These are phyloP conservation scores for Eutypella sp. DNA, from an alignment of 2,329 filamentous ascomycete genomes.

Conservation along the genomic window DNA sequence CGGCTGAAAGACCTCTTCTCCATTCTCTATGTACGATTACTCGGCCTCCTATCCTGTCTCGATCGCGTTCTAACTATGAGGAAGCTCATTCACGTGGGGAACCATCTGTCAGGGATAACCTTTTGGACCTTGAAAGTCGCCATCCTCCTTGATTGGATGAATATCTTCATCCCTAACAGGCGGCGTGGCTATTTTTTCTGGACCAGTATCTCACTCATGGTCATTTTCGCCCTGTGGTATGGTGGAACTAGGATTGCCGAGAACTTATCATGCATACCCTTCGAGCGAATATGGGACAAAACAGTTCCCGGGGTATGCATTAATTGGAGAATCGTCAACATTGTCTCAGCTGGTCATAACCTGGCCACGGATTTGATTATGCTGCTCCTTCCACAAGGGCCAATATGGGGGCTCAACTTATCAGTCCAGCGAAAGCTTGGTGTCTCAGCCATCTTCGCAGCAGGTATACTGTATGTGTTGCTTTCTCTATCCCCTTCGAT, in stretches of 20 bases:
- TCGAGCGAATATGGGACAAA: constrained; percentile 22
- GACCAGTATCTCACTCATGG: constrained; percentile 13
- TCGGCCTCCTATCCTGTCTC: not conserved
- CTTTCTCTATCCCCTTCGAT: too few relatives aligned
- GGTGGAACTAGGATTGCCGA: constrained; percentile 18
- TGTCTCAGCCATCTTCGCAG: constrained; percentile 32
- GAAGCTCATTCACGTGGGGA: constrained; percentile 4
- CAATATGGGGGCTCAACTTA: constrained; percentile 35
- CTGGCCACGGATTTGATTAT: constrained; percentile 37
- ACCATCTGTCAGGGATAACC: constrained; percentile 5
- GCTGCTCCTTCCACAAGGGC: constrained; percentile 34
- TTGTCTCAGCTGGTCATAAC: constrained; percentile 37
- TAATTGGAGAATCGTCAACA: constrained; percentile 33
- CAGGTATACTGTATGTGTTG: constrained; percentile 36
- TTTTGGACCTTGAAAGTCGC: constrained; percentile 8
- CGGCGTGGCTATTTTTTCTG: constrained; percentile 17
- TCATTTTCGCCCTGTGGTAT: constrained; percentile 16
- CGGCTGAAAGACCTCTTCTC: constrained; percentile 1
- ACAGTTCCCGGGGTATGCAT: constrained; percentile 28
- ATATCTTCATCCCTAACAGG: constrained; percentile 13
- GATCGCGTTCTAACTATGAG: not conserved
- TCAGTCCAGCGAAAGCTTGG: constrained; percentile 35
- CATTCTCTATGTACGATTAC: constrained; percentile 1
- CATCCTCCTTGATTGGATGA: constrained; percentile 13
- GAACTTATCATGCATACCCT: constrained; percentile 23